Evolutionary conservation across 208 protist species (phyloP).

Genomic region (Blechomonas ayalai): DNA sequence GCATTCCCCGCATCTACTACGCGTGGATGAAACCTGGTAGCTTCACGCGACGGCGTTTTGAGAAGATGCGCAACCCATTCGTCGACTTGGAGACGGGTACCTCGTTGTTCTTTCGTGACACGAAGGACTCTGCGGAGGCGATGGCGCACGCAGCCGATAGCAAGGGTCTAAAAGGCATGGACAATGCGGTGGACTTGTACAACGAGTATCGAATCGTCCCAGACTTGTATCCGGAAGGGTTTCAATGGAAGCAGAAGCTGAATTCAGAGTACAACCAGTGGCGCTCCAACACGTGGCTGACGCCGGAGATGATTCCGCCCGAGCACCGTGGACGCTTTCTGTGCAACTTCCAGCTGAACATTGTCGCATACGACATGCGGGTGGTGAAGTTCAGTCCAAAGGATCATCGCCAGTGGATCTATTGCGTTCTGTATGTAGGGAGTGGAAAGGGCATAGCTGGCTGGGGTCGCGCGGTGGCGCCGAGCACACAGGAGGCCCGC

Average conservation of each 20-base stretch:
- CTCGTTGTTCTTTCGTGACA: slow-evolving; percentile 90
- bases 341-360: slow-evolving; percentile 92
- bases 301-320: slow-evolving; percentile 86
- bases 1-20: slow-evolving; percentile 91
- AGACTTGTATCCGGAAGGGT: slow-evolving; percentile 89
- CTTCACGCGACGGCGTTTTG: slow-evolving; percentile 84
- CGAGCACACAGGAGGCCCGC: slow-evolving; percentile 85
- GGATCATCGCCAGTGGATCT: slow-evolving; percentile 91
- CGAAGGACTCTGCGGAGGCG: slow-evolving; percentile 79
- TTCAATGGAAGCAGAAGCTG: slow-evolving; percentile 91
- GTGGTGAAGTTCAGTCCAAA: slow-evolving; percentile 91
- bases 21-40: slow-evolving; percentile 89
- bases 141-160: slow-evolving; percentile 78
- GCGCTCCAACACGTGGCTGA: slow-evolving; percentile 91
- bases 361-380: slow-evolving; percentile 89
- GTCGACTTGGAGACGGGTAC: slow-evolving; percentile 88
- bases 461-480: slow-evolving; percentile 84
- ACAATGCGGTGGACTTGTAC: slow-evolving; percentile 88
- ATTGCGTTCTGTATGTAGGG: slow-evolving; percentile 88
- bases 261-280: slow-evolving; percentile 93
- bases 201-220: slow-evolving; percentile 92
- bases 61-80: slow-evolving; percentile 93
- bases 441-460: slow-evolving; percentile 89
- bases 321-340: slow-evolving; percentile 90
- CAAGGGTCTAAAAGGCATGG: slow-evolving; percentile 90